Evolutionary conservation across 106 monocot genomes (phyloP), one percentile per base, ranked within the genome.

Genomic region (Platanthera guangdongensis): DNA sequence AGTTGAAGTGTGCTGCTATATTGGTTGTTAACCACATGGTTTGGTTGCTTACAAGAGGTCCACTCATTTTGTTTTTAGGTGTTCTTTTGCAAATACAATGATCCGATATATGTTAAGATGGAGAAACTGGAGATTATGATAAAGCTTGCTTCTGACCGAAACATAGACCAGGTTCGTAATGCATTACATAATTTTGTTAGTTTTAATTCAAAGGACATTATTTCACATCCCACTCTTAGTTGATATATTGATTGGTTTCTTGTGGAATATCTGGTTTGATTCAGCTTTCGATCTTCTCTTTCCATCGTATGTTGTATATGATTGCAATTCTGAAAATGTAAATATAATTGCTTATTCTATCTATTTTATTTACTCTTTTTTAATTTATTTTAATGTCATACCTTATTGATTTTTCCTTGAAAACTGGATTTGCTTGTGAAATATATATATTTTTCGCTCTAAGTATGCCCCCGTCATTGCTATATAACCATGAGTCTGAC

Each of bases 41-140:
- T 70, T 54, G 4, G 75, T 9, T 70, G 64, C 15, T 54, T 68
- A 67, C 6, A 52, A 28, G 72, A 72, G 54, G 54, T 22, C 57
- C 4, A 8, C 57, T 53, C 25, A 59, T 22, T 14, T 57, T 32
- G 8, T 55, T n/a, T 59, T 22, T 75, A 94, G 97, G 97, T 99
- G 22, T 99, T 99, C 78, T 99, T 99, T 79, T 99, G 97, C 88
- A 99, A 99, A 78, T 99, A 99, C 82, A 99, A 99, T 85, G 97
- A 99, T 80, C 97, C 97, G 50, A 94, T 99, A 75, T 99, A 99
- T 90, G 97, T 99, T 70, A 99, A 99, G 84, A 99, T 99, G 97
- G 97, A 99, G 81, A 99, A 99, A 59, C 57, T 99, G 60, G 97
- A 99, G 83, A 99, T 94, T 78, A 99, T 99, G 97, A 99, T 99